Evolutionary conservation across 169 alveolate genomes (phyloP), one percentile per base, ranked within the genome.

Genomic region (Plasmodium gonderi): DNA sequence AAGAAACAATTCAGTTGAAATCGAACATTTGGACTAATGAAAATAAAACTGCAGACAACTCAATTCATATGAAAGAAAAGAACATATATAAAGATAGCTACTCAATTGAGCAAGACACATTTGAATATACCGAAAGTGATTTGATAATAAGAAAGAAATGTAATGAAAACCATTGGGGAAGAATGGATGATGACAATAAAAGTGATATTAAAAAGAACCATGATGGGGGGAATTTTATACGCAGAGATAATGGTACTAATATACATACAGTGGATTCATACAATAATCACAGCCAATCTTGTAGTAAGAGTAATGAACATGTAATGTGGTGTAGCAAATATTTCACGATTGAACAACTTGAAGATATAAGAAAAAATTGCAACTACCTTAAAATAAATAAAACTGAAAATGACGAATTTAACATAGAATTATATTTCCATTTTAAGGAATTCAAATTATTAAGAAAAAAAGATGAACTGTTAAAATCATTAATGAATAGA

Each of bases 361-460:
- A 75, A 64, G 68, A 87, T 9, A 87, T 77, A 64, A 54, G 69
- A 40, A 77, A 60, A 60, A 75, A 51, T 23, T 36, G 80, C 14
- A 76, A 47, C 49, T 75, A 45, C 49, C 60, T 54, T 14, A 87
- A 60, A 75, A 75, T 87, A 51, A 77, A 87, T 68, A 67, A 60
- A 20, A 87, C 90, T n/a, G 89, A 87, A 87, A 83, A 60, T 72
- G 89, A 87, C 29, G 93, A 75, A 75, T 76, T 38, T 64, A 87
- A 42, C 69, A 75, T 87, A 38, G 87, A 87, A 67, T 38, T 87
- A 64, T 87, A 74, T 45, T 87, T 76, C 54, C 72, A 87, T 60
- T 44, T 20, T 77, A 87, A 60, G 45, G 93, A 87, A 77, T 45
- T 87, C 45, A 87, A 87, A 42, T 45, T 87, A 31, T 76, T 87